Base-by-base conservation (phyloP, 2,329 filamentous ascomycete species). In the Hypoxylon sp. region DNA sequence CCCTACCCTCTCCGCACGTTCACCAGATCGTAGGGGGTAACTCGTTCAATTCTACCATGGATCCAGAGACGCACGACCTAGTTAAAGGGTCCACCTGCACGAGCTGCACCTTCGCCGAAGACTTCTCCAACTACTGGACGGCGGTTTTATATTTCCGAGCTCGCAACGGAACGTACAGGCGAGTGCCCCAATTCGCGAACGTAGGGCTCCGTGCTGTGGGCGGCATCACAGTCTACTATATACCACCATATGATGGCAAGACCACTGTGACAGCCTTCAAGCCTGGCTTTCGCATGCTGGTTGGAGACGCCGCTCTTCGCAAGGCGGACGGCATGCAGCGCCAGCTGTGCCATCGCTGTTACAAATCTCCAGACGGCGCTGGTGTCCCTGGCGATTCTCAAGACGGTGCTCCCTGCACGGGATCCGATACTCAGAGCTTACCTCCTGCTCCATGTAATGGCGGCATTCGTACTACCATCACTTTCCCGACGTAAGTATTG, bases 361-460 rank as follows among this genome's bases (percentile, higher is more conserved):
- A 75, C 46, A 46, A 21, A 3, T 61, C 68, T 1, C 56, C 49
- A 13, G 61, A 70, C 1, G 69, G 72, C 32, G 68, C 67, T 14
- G 73, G 74, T 13, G 68, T 69, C 1, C 60, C 73, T 19, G 72
- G 69, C 1, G 48, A 68, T 43, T 43, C 38, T 21, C 66, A 63
- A 10, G 80, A 79, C 63, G 79, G 79, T 1, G 76, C 75, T 2
- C 77, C 79, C 43, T 74, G 73, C 64, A 75, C 73, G 2, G 73
- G 74, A 2, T 38, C 49, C 9, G 83, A 88, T 62, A 83, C 80
- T 1, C 77, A 80, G 32, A 79, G 77, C 13, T 81, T 90, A 25
- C 87, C 87, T 1, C 80, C 82, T 65, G 79, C 80, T 65, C 83
- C 83, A 49, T 88, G 87, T 71, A 76, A 78, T 1, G 76, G 82